phyloP scores from a whole-genome alignment of 2,329 filamentous ascomycete genomes.

The Aaosphaeria pasadenensis region DNA sequence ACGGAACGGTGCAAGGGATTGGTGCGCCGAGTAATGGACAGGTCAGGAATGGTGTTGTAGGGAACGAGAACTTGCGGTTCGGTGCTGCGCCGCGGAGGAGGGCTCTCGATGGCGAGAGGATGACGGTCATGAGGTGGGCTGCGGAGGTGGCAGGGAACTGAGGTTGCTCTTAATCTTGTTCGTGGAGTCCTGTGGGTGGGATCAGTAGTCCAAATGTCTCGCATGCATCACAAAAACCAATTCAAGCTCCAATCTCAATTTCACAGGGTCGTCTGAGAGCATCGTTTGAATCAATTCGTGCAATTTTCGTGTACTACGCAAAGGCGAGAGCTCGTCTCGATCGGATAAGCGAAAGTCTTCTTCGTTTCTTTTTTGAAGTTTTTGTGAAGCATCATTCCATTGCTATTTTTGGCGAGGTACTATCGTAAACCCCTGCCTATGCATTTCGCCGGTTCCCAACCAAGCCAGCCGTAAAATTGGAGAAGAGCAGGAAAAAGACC shows the following conservation, averaged over 20 bases:
- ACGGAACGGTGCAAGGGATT: slow-evolving; percentile 50
- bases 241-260: too few species aligned
- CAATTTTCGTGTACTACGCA: too few species aligned
- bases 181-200: too few species aligned
- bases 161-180: too few species aligned
- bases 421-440: slow-evolving; percentile 34
- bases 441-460: slow-evolving; percentile 36
- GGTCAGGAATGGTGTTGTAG: slow-evolving; percentile 49
- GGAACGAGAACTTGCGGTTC: slow-evolving; percentile 49
- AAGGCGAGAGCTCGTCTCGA: too few species aligned
- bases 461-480: slow-evolving; percentile 36
- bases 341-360: too few species aligned
- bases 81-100: slow-evolving; percentile 22
- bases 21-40: slow-evolving; percentile 39
- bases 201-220: too few species aligned
- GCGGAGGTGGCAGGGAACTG: too few species aligned
- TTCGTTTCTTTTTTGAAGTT: background rate
- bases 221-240: too few species aligned
- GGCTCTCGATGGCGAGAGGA: slow-evolving; percentile 10
- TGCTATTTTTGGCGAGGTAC: slow-evolving; percentile 36
- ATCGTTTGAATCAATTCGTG: too few species aligned
- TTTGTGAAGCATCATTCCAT: slow-evolving; percentile 32
- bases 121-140: slow-evolving; percentile 28
- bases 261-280: too few species aligned
- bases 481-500: slow-evolving; percentile 37